Percentiles rank a stretch among this genome's conserved stretches.
These are phyloP conservation scores for Centrapalus pauciflorus DNA, from an alignment of 129 eudicot genomes.

Conservation along the genomic window DNA sequence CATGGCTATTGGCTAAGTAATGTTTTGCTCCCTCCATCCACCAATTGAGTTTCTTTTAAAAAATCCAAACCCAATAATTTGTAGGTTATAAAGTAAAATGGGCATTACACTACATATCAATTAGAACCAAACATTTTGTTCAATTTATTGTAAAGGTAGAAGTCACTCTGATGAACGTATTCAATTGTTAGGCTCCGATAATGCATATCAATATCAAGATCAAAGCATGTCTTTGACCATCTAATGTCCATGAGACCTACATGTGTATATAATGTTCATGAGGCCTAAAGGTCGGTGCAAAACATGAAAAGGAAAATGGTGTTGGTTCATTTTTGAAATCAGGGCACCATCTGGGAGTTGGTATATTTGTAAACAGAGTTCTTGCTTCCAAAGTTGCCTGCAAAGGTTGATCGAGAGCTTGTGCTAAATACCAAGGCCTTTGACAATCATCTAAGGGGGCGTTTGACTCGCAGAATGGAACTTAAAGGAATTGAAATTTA, in stretches of 20 bases:
- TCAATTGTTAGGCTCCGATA: too few relatives aligned
- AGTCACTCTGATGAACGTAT: neutral
- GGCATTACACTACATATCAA: neutral
- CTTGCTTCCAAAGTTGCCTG: neutral
- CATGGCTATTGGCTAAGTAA: too few relatives aligned
- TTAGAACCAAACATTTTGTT: neutral
- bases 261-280: neutral
- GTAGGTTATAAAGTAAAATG: neutral
- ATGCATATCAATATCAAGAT: too few relatives aligned
- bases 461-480: too few relatives aligned
- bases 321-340: neutral
- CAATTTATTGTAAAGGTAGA: neutral
- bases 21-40: neutral
- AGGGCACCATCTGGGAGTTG: too few relatives aligned
- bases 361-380: neutral
- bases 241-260: too few relatives aligned
- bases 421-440: conserved; percentile 1
- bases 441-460: neutral
- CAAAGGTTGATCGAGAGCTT: neutral
- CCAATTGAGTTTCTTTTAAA: neutral
- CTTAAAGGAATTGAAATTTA: too few relatives aligned
- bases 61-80: neutral
- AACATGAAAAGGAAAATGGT: neutral
- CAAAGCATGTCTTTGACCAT: too few relatives aligned
- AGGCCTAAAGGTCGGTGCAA: neutral